These are phyloP conservation scores for Chlorella sp. DNA, from an alignment of 139 green algal species.

Conservation along the genomic window DNA sequence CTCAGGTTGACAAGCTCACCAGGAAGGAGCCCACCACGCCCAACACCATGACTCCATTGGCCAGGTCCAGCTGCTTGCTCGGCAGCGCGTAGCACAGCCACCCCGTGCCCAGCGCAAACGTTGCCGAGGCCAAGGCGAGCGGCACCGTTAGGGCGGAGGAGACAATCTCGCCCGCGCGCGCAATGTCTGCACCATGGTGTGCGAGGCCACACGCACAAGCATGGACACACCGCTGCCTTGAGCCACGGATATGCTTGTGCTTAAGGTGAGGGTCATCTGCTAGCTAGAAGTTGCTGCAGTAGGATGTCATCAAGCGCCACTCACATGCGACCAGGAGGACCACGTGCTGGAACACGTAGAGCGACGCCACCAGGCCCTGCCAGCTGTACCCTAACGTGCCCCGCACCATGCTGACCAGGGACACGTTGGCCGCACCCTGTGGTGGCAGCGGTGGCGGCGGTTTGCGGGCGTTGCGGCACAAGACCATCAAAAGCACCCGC, in stretches of 20 bases:
- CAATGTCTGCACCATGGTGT: constrained; percentile 33
- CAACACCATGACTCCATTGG: constrained; percentile 31
- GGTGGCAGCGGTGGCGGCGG: too few species aligned
- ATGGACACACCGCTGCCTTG: neutral
- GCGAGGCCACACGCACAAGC: neutral
- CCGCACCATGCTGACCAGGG: constrained; percentile 30
- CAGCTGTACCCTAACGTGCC: constrained; percentile 48
- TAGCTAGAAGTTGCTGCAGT: neutral
- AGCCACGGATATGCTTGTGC: neutral
- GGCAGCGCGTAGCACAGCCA: constrained; percentile 39
- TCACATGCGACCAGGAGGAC: constrained; percentile 62
- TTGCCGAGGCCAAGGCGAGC: neutral
- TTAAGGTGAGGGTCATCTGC: neutral
- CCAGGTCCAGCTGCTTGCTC: constrained; percentile 17
- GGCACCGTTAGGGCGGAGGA: constrained; percentile 12
- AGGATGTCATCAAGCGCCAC: neutral
- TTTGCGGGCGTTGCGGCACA: too few species aligned
- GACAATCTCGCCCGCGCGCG: constrained; percentile 29
- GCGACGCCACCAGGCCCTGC: constrained; percentile 8
- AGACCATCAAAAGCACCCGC: too few species aligned
- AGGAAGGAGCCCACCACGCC: constrained; percentile 42
- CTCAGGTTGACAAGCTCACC: constrained; percentile 1
- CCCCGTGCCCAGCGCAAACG: constrained; percentile 31
- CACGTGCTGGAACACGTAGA: constrained; percentile 75
- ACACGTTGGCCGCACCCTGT: constrained; percentile 20